Evolutionary conservation across 495 filamentous ascomycete species (phyloP), one percentile per base, ranked within the genome.

Genomic region (Xylaria scruposa): DNA sequence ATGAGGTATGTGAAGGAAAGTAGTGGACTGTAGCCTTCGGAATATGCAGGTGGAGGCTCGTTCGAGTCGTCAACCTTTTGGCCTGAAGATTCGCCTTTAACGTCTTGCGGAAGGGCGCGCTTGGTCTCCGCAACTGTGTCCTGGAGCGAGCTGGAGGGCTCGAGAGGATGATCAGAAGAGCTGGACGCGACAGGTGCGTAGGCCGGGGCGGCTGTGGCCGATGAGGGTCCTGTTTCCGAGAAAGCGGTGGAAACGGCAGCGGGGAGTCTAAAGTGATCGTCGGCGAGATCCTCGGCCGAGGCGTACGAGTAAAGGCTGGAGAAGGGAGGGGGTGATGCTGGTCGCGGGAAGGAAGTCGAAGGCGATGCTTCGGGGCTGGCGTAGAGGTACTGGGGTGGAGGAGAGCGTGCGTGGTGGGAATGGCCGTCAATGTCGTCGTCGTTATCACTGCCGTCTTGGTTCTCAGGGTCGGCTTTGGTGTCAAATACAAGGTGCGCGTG

Each of bases 1-100:
- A 98, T 98, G 75, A 97, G 90, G 90, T 97, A 99, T 76, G 93
- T 92, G 78, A 99, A 99, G 58, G 92, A 94, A 59, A 92, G 89
- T 81, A 99, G 90, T 63, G 97, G 97, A 82, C 93, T 97, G 69
- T 87, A 91, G 73, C 94, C 94, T 89, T 98, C 96, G 70, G 93
- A 94, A 80, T 99, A 99, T 49, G 96, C 96, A 60, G 96, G 96
- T 72, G 96, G 96, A 26, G 96, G 96, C 83, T 97, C 94, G 79
- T 88, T 87, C 78, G 97, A 92, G 83, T 97, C 94, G 74, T 92
- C 84, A 72, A 87, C 88, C 72, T 80, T 80, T 47, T 78, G 80
- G 19, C 86, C 88, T 44, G 86, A 84, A 12, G 88, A 85, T 69
- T 92, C 91, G 70, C 90, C 89, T 83, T 97, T 97, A 73, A 87